Percentiles rank a stretch among this genome's conserved stretches.
These are phyloP conservation scores for Actinomortierella wolfii DNA, from an alignment of 371 early-diverging fungal species.

Conservation along the genomic window DNA sequence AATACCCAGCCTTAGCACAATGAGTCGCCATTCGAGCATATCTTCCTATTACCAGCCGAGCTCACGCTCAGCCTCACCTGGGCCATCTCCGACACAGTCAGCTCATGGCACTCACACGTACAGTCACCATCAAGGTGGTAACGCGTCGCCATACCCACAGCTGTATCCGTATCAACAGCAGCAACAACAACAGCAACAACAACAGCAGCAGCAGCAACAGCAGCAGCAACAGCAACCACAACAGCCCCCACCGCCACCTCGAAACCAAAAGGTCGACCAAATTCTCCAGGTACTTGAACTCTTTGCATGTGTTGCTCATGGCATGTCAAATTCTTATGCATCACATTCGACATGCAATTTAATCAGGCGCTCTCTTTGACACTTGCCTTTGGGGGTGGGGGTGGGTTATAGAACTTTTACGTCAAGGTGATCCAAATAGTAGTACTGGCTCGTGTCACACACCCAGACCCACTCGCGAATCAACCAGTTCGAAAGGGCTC, in stretches of 20 bases:
- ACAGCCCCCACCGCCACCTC: slow-evolving; percentile 25
- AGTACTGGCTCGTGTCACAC: slow-evolving; percentile 39
- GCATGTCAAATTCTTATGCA: no score
- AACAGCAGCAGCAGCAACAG: slow-evolving; percentile 6
- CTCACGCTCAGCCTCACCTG: slow-evolving; percentile 40
- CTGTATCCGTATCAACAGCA: slow-evolving; percentile 14
- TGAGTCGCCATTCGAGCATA: slow-evolving; percentile 40
- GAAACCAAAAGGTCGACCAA: slow-evolving; percentile 41
- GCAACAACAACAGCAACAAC: slow-evolving; percentile 20
- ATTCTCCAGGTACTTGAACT: slow-evolving; percentile 33
- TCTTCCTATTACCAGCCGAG: slow-evolving; percentile 42
- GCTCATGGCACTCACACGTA: no score
- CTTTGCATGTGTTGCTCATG: no score
- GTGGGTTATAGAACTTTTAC: slow-evolving; percentile 41
- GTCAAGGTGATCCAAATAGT: slow-evolving; percentile 49
- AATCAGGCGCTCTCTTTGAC: no score
- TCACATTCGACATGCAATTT: no score
- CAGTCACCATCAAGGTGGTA: no score
- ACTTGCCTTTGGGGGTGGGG: no score
- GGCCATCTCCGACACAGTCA: slow-evolving; percentile 7
- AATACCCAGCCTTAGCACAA: slow-evolving; percentile 9
- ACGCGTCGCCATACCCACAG: slow-evolving; percentile 14
- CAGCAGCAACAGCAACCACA: slow-evolving; percentile 3
- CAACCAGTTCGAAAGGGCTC: slow-evolving; percentile 26
- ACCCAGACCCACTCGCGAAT: slow-evolving; percentile 37